Base-by-base conservation (phyloP, 2,329 filamentous ascomycete genomes). In the Sarocladium brachiariae region DNA sequence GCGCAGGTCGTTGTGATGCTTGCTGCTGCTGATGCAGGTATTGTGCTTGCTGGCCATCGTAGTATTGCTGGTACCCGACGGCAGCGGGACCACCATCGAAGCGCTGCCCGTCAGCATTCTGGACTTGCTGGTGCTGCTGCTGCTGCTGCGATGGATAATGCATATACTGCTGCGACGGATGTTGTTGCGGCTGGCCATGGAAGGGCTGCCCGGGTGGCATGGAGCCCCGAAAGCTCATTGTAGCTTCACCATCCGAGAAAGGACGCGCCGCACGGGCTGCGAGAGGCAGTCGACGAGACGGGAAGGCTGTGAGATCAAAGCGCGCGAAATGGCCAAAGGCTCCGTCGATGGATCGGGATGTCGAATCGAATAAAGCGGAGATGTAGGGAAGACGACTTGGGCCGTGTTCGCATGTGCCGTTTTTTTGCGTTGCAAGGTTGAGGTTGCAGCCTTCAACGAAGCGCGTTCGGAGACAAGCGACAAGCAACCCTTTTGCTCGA, bases 21-120 rank as follows among this genome's bases (percentile, higher is more conserved):
- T 52, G 52, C 7, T 51, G 53, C 21, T 57, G 55, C 34, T 63
- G 63, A 19, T 59, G 54, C 14, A 56, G 52, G 24, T 52, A 19
- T 23, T 55, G 56, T 18, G 11, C 19, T 13, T 50, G 49, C 10
- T 52, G 57, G 11, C 52, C 53, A 18, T 58, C 56, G 11, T 56
- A 58, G 14, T 52, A 56, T 21, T 51, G 50, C 11, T 60, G 53
- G 27, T 56, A 55, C 33, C 46, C 46, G n/a, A 35, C 46, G 59
- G 59, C 33, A 56, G 57, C 41, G 54, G 49, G 27, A 51, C 50
- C 24, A 51, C 45, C 25, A 41, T 46, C 25, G 51, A 13, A 47
- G 50, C 53, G 21, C 52, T 54, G 27, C 43, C 35, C 23, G 49
- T 23, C 35, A 33, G 50, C 7, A 48, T 50, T 49, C 51, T 52